Conservation (phyloP, 75 land plant genomes). For the Cryptomeria japonica region DNA sequence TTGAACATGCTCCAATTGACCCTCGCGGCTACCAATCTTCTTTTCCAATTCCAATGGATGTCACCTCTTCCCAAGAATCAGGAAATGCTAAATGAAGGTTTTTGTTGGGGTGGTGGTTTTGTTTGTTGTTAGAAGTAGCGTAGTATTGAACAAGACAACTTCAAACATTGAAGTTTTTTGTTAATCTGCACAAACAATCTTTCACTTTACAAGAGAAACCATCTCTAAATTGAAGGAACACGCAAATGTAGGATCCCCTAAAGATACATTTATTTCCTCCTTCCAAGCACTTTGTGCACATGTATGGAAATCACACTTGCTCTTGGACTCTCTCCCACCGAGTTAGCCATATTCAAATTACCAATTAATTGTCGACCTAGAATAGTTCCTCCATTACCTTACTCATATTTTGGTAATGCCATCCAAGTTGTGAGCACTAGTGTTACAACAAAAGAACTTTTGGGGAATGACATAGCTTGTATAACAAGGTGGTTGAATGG, state of each 20-base stretch:
- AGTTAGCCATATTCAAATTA: constrained; percentile 28
- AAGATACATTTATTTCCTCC: constrained; percentile 20
- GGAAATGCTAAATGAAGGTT: too few relatives aligned
- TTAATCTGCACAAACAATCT: too few relatives aligned
- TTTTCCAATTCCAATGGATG: too few relatives aligned
- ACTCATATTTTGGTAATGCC: constrained; percentile 50
- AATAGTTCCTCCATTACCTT: constrained; percentile 36
- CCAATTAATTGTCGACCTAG: constrained; percentile 34
- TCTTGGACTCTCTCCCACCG: constrained; percentile 20
- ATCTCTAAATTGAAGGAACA: constrained; percentile 33
- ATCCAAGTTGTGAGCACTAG: constrained; percentile 19
- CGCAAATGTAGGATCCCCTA: constrained; percentile 16
- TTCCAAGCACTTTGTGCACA: constrained; percentile 55
- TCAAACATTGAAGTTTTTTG: too few relatives aligned
- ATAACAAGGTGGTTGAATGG: constrained; percentile 33
- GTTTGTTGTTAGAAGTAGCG: too few relatives aligned
- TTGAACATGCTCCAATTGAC: too few relatives aligned
- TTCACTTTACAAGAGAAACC: constrained; percentile 37
- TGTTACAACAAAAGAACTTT: constrained; percentile 32
- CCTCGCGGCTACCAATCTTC: too few relatives aligned
- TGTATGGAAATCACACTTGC: constrained; percentile 52
- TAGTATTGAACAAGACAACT: too few relatives aligned
- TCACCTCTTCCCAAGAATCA: too few relatives aligned
- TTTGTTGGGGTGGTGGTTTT: too few relatives aligned
- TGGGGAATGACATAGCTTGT: constrained; percentile 26